Percentiles rank a stretch among this genome's conserved stretches.
These are phyloP conservation scores for Pestalotiopsis sp. DNA, from an alignment of 2,329 filamentous ascomycete species.

Conservation along the genomic window DNA sequence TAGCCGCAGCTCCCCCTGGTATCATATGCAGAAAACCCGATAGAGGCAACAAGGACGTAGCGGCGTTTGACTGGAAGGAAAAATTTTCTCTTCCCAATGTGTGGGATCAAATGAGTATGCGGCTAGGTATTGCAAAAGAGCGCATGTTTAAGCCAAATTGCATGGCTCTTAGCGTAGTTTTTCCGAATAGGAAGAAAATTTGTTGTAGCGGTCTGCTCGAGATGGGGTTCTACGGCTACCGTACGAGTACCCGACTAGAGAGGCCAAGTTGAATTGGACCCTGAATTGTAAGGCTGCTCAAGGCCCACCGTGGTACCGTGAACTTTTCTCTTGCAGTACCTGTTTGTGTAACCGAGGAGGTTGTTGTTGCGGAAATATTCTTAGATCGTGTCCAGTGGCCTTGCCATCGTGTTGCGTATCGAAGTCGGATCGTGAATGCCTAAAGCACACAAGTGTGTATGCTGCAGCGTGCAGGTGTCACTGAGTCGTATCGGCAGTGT, in stretches of 20 bases:
- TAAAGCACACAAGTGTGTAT: neutral
- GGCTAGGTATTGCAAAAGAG: neutral
- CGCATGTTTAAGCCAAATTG: neutral
- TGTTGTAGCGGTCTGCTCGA: neutral
- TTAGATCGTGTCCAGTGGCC: neutral
- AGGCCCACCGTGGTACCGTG: neutral
- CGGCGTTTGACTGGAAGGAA: neutral
- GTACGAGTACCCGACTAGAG: neutral
- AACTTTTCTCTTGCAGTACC: neutral
- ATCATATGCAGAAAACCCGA: slow-evolving; percentile 2
- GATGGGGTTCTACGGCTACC: neutral
- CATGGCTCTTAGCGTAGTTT: neutral
- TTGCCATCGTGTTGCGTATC: neutral
- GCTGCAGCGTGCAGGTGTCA: neutral
- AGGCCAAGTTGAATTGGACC: neutral
- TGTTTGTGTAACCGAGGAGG: neutral
- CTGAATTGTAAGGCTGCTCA: neutral
- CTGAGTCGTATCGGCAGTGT: neutral
- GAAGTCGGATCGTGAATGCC: neutral
- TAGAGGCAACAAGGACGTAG: neutral
- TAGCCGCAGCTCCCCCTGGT: neutral
- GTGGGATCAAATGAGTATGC: neutral
- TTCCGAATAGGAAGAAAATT: neutral
- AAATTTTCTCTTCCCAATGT: neutral
- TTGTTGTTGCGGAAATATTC: neutral